Base-by-base conservation (phyloP, 108 stramenopile species). In the Cyclotella sp. region DNA sequence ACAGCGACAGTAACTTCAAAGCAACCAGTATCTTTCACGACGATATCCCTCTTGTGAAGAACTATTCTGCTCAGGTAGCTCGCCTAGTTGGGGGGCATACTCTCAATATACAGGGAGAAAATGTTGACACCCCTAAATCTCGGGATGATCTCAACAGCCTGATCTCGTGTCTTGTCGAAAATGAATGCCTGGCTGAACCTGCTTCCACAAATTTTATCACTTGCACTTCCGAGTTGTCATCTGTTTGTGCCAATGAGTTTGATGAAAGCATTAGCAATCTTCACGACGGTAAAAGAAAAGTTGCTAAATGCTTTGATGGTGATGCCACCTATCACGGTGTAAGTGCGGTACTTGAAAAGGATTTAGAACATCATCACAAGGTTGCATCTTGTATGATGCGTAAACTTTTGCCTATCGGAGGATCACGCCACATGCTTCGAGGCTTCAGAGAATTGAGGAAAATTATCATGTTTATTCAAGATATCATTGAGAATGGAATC, bases 401-500 rank as follows among this genome's bases (percentile, higher is more conserved):
- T 29, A 49, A 18, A 18, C 63, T 72, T 0, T 41, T 79, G 21
- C 70, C 71, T 3, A 1, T 65, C 28, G 71, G 57, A n/a, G 70
- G 61, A 19, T 15, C 4, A 12, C 26, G 18, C 12, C 18, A 58
- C 10, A 45, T 79, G 13, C 45, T 52, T 8, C 43, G 47, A 14
- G 70, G 68, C 58, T 47, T 81, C 42, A 64, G 54, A 28, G 70
- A 81, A 9, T 44, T 75, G 18, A 15, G 16, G 49, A 52, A 51
- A 22, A 81, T 81, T 46, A 46, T 40, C 41, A 49, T 46, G 16
- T 51, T 62, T 42, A 41, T 81, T 19, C 28, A 58, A 14, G 59
- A 81, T 11, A 49, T 81, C 14, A 59, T 81, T 15, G 74, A 81
- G 22, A 76, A 81, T 9, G 80, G 80, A 9, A 63, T 81, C 14